phyloP scores from a whole-genome alignment of 73 alveolate species.

The Loxodes magnus region DNA sequence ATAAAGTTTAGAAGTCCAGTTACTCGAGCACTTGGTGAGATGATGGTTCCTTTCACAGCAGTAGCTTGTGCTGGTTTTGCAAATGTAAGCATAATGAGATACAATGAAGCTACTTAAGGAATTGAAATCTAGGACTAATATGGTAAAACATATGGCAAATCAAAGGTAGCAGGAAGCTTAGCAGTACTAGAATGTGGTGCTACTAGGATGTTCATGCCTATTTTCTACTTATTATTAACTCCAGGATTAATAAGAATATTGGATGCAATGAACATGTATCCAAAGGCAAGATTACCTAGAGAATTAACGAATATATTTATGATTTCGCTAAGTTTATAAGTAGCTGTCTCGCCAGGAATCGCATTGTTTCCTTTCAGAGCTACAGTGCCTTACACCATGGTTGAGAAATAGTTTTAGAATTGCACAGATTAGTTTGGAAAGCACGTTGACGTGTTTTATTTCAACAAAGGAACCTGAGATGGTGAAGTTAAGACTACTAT shows the following conservation, averaged over 20 bases:
- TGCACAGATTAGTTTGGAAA: too few species aligned
- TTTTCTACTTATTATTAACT: slow-evolving; percentile 29
- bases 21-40: slow-evolving; percentile 18
- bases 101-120: slow-evolving; percentile 38
- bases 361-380: too few species aligned
- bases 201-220: slow-evolving; percentile 17
- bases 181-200: slow-evolving; percentile 15
- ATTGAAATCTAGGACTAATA: slow-evolving; percentile 36
- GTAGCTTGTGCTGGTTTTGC: slow-evolving; percentile 51
- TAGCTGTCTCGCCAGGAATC: too few species aligned
- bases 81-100: slow-evolving; percentile 43
- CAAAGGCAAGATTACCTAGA: slow-evolving; percentile 6
- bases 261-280: slow-evolving; percentile 20
- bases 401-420: too few species aligned
- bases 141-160: slow-evolving; percentile 33
- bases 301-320: too few species aligned
- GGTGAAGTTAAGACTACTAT: too few species aligned
- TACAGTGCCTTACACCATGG: too few species aligned
- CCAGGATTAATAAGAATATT: slow-evolving; percentile 19
- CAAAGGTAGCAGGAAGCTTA: slow-evolving; percentile 34
- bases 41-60: slow-evolving; percentile 37
- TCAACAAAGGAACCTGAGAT: too few species aligned
- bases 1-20: slow-evolving; percentile 18
- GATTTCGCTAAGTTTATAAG: too few species aligned
- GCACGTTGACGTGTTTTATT: too few species aligned